A percentile compares a stretch with the other conserved stretches of the same genome.
Conservation (phyloP, 2,329 filamentous ascomycete species). For the Colletotrichum filicis region DNA sequence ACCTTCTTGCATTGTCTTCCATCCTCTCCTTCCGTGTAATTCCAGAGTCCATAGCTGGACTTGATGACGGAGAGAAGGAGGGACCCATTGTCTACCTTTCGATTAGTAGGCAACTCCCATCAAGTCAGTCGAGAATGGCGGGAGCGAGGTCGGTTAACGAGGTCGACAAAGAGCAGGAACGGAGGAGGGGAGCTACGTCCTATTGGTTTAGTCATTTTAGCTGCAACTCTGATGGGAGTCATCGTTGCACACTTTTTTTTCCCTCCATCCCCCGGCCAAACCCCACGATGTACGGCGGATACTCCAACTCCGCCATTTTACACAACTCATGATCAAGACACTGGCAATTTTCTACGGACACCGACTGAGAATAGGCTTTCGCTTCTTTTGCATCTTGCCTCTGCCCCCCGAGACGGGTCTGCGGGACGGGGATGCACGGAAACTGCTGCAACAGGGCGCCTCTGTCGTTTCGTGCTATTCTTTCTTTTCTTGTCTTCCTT, state of each 20-base stretch:
- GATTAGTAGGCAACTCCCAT: not conserved
- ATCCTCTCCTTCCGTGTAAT: not conserved
- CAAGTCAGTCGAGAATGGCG: not conserved
- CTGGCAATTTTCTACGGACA: not conserved
- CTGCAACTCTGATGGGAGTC: not conserved
- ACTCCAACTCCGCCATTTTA: not conserved
- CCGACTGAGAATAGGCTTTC: not conserved
- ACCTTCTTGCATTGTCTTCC: not conserved
- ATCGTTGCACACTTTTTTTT: not conserved
- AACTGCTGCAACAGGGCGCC: slow-evolving; percentile 23
- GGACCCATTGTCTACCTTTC: not conserved
- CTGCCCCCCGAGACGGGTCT: not conserved
- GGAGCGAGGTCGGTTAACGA: not conserved
- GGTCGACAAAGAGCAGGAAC: not conserved
- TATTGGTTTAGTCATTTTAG: not conserved
- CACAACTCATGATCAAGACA: not conserved
- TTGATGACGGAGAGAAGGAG: not conserved
- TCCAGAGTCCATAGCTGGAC: not conserved
- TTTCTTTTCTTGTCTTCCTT: slow-evolving; percentile 17
- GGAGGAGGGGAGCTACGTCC: not conserved
- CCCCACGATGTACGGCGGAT: not conserved
- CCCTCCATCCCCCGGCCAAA: not conserved
- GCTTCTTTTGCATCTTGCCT: not conserved
- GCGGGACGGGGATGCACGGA: not conserved
- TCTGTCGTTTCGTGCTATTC: slow-evolving; percentile 12